Evolutionary conservation across 306 rosid genomes (phyloP), one percentile per base, ranked within the genome.

Genomic region (Hippophae rhamnoides): DNA sequence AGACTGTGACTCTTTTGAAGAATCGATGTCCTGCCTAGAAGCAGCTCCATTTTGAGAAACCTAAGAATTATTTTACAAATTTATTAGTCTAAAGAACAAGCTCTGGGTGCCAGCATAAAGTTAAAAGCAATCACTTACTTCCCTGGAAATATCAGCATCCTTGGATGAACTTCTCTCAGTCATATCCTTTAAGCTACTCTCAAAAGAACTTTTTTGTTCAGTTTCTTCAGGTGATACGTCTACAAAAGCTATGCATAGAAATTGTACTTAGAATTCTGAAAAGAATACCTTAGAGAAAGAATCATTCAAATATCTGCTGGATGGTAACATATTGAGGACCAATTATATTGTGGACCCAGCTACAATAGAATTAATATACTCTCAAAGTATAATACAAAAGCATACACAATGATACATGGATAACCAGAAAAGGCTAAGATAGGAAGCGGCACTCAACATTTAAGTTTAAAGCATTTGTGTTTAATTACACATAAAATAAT

Each of bases 171-270:
- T 69, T 52, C 78, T 41, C 58, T 72, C 84, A 23, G 65, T 69
- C 49, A 45, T 79, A 70, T 83, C 99, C 67, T 75, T 72, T 43
- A 69, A 61, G 76, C 78, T 66, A 56, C 72, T 86, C 76, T 84
- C 88, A 64, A 86, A 89, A 14, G 84, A 76, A 79, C 76, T 93
- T 78, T 79, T 66, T 63, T 67, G 79, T 60, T 54, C 74, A 25
- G 84, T 78, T 80, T 86, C 99, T 64, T 84, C 97, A 0, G 95
- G 97, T 68, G 86, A 78, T 66, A 93, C 89, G 71, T 93, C 99
- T 68, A 86, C 97, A 79, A 93, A 93, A 75, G 85, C 99, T 93
- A 86, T 54, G 54, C 59, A 63, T 40, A 52, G 10, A 74, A 52
- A 69, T 46, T 56, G 52, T 9, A 53, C 5, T 76, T 47, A 70